These are phyloP conservation scores for Lunularia cruciata DNA, from an alignment of 225 moss, liverwort and hornwort species.

Conservation along the genomic window DNA sequence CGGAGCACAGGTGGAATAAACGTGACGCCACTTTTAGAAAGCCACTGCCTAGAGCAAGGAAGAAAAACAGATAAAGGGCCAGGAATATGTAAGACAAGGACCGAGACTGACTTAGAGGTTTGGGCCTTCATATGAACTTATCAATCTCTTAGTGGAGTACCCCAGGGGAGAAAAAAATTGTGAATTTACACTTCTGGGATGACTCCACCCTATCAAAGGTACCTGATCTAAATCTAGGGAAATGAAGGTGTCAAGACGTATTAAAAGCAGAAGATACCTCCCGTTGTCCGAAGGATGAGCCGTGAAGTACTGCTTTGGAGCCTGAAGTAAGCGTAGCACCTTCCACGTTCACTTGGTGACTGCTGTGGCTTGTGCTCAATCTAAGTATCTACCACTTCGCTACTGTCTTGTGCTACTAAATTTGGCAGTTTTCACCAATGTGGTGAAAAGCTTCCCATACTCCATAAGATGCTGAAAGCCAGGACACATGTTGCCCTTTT, in stretches of 20 bases:
- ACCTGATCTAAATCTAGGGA: no score
- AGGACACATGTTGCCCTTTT: not conserved
- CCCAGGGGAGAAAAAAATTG: not conserved
- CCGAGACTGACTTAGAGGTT: no score
- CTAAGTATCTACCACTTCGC: not conserved
- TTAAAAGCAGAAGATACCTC: not conserved
- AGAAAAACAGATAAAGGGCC: no score
- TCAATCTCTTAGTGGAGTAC: not conserved
- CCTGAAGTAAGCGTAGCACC: not conserved
- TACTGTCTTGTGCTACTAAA: not conserved
- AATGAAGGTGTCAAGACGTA: no score
- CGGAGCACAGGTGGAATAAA: no score
- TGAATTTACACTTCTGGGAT: constrained; percentile 10
- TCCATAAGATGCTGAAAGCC: not conserved
- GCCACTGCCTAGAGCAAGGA: no score
- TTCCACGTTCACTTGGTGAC: not conserved
- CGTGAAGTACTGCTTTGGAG: not conserved
- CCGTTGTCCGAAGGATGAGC: not conserved
- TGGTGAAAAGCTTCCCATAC: not conserved
- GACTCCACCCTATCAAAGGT: not conserved
- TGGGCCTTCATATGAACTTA: no score
- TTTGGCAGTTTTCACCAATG: not conserved
- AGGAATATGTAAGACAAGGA: no score
- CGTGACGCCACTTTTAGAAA: no score
- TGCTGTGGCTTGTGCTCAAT: not conserved